Base-by-base conservation (phyloP, 2,329 filamentous ascomycete species). In the Fusarium sarcochroum region DNA sequence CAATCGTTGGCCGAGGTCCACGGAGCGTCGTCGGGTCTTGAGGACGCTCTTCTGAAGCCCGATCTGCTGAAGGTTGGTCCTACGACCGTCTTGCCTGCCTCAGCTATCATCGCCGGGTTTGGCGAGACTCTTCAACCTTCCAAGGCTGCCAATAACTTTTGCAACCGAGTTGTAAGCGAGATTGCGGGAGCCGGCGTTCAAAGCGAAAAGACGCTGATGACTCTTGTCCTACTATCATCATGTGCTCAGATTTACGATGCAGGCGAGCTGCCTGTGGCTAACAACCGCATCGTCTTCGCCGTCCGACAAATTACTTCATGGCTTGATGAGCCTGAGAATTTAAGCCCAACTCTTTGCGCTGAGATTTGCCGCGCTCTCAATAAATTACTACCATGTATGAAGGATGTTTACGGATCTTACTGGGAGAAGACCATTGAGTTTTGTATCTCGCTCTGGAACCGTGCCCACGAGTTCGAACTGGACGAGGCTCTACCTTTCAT, bases 331-430 rank as follows among this genome's bases (percentile, higher is more conserved):
- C 76, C 81, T 0, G 80, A 84, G 17, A 78, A 80, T 2, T 62
- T 87, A 3, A 79, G 82, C 21, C 74, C 78, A n/a, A 77, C 79
- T 55, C 66, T 87, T n/a, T 76, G 81, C 63, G 76, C 84, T 30
- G 80, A 88, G 80, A 79, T 85, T 66, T 86, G 89, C 75, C 80
- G 89, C 72, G 84, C 83, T 63, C 74, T 93, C 53, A 81, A 87
- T 3, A 80, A 83, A 5, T 81, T 97, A 5, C 79, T 98, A 0
- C 92, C 93, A 3, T 87, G 86, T 40, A 90, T 98, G 71, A 87
- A 89, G 60, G 91, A 94, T 46, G 89, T 97, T 1, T 98, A 97
- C 73, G 96, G 95, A 1, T 88, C 92, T 0, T 93, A 97, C 75
- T 99, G 96, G 96, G 86, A 90, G 50, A 86, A 86, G 47, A 79